phyloP scores from a whole-genome alignment of 495 filamentous ascomycete species.

The Neurospora sp. region DNA sequence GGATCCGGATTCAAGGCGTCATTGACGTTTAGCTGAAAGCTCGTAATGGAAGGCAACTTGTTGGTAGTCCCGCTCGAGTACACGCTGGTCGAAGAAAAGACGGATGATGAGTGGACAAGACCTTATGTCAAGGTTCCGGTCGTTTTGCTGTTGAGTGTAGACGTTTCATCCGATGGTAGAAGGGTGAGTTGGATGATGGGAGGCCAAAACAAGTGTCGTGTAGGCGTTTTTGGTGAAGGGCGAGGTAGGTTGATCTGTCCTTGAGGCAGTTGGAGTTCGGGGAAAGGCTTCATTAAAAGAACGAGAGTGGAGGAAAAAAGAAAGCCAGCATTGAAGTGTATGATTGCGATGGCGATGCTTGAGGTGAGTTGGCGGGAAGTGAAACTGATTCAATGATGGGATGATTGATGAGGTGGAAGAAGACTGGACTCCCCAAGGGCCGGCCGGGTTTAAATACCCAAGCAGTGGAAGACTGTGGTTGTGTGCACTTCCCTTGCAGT shows the following conservation, averaged over 20 bases:
- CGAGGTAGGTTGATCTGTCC: background rate
- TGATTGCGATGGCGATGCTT: background rate
- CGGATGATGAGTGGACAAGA: background rate
- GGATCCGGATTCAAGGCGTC: constrained; percentile 56
- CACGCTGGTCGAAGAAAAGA: background rate
- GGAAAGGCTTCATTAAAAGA: background rate
- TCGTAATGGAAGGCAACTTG: background rate
- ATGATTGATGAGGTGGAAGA: background rate
- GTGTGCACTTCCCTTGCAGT: background rate
- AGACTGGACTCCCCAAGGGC: background rate
- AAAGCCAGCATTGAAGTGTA: background rate
- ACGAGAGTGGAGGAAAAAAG: background rate
- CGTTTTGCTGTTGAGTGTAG: background rate
- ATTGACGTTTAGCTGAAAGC: constrained; percentile 28
- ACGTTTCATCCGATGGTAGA: background rate
- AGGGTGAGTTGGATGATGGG: background rate
- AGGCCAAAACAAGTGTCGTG: background rate
- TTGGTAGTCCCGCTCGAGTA: background rate
- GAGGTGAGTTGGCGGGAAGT: background rate
- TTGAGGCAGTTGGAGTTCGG: background rate
- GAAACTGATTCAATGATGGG: background rate
- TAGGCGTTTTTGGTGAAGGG: background rate
- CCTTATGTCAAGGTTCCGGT: background rate
- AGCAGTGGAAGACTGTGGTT: background rate
- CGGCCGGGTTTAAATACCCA: background rate